Evolutionary conservation across 2,329 filamentous ascomycete genomes (phyloP), one percentile per base, ranked within the genome.

Genomic region (Trichocomaceae sp.): DNA sequence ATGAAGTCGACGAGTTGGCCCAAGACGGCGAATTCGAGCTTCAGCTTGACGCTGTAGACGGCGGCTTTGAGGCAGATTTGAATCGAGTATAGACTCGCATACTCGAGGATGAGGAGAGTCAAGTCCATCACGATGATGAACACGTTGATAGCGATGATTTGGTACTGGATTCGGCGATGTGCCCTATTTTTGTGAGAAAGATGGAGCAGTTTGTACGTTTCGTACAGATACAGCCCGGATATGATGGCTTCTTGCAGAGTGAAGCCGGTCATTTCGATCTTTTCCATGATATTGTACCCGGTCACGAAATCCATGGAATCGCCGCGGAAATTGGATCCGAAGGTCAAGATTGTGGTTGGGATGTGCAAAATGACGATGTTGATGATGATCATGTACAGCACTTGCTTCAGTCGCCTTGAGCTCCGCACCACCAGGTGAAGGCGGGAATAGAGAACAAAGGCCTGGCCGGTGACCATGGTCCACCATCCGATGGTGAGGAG

Each of bases 401-500:
- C 76, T 10, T 72, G 70, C 4, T 72, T 74, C 0, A 85, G 70
- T 2, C 77, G 65, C 2, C 66, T 66, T 6, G 74, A 70, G 42
- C 81, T 79, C 15, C 75, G 76, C 2, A 82, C 69, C 10, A 86
- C 74, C 1, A 86, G 72, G 62, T 85, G 81, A 0, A 86, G 73
- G 6, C 83, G 76, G 0, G 82, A 85, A 71, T 82, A 86, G 1
- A 86, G 70, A 1, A 86, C 83, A 12, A 84, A 61, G 0, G 78
- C 78, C 63, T 84, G 81, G 0, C 83, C 83, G 1, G 81, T 83
- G 0, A 85, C 77, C 80, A 85, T 83, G 2, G 70, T 61, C 64
- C 78, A 79, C 79, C 83, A 80, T 10, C 80, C 82, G 54, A 84
- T 57, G n/a, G 72, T 73, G 22, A 79, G 66, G 4, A 79, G 59